These are phyloP conservation scores for Ceratobasidium sp. DNA, from an alignment of 1,284 basidiomycete species.

Conservation along the genomic window DNA sequence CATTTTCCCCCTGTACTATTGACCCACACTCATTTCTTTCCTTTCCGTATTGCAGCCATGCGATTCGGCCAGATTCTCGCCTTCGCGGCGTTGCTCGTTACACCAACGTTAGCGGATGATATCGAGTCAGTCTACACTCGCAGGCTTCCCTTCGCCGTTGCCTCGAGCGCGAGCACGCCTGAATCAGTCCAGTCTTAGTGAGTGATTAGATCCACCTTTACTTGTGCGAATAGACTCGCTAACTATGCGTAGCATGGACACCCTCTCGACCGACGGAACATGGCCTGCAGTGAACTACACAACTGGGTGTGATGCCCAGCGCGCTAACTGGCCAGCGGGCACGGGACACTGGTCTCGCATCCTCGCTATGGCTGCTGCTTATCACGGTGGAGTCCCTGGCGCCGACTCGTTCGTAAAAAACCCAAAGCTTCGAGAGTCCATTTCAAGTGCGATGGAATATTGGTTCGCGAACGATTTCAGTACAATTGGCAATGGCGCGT, in stretches of 20 bases:
- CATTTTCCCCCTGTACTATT: too few species aligned
- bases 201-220: background rate
- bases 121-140: constrained; percentile 35
- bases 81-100: background rate
- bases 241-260: constrained; percentile 1
- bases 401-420: constrained; percentile 58
- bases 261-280: background rate
- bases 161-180: background rate
- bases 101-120: background rate
- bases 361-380: constrained; percentile 67
- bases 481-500: constrained; percentile 57
- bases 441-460: constrained; percentile 68
- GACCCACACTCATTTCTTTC: constrained; percentile 1
- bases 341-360: constrained; percentile 71
- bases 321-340: constrained; percentile 74
- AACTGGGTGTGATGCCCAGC: constrained; percentile 69
- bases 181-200: constrained; percentile 2
- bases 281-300: constrained; percentile 68
- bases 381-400: constrained; percentile 64
- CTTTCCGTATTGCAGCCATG: background rate
- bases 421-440: constrained; percentile 59
- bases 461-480: constrained; percentile 76
- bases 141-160: constrained; percentile 14
- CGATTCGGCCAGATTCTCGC: background rate
- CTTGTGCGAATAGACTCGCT: background rate